A percentile compares a stretch with the other conserved stretches of the same genome.
Evolutionary conservation across 2,329 filamentous ascomycete species (phyloP).

Genomic region (Hymenoscyphus salicellus): DNA sequence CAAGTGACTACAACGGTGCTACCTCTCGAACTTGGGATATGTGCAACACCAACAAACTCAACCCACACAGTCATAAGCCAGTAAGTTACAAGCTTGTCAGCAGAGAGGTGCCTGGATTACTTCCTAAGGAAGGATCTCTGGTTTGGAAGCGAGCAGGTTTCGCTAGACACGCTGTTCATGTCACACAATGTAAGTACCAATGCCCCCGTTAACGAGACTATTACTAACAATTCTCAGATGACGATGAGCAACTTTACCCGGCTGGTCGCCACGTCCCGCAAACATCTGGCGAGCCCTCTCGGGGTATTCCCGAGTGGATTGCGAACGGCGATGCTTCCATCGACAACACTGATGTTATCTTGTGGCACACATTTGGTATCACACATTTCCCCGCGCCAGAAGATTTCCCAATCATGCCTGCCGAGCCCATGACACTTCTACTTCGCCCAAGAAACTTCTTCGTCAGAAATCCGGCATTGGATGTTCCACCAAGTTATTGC

Average conservation of each 20-base stretch:
- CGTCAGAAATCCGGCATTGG: conserved; percentile 54
- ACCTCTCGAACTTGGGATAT: conserved; percentile 89
- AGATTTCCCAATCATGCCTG: conserved; percentile 90
- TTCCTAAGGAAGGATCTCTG: conserved; percentile 76
- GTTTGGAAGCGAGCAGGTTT: conserved; percentile 64
- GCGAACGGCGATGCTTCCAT: conserved; percentile 65
- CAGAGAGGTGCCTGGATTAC: conserved; percentile 71
- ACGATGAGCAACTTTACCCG: conserved; percentile 57
- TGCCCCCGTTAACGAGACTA: conserved; percentile 46
- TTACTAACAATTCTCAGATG: conserved; percentile 41
- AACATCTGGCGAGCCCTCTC: conserved; percentile 47
- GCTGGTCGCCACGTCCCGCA: conserved; percentile 61
- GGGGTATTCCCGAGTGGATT: conserved; percentile 43
- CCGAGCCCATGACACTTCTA: conserved; percentile 71
- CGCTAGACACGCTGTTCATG: conserved; percentile 57
- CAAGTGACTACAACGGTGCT: conserved; percentile 76
- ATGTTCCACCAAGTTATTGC: conserved; percentile 63
- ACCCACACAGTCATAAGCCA: conserved; percentile 82
- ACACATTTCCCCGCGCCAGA: conserved; percentile 87
- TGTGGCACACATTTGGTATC: conserved; percentile 92
- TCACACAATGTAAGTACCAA: conserved; percentile 64
- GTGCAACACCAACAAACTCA: conserved; percentile 76
- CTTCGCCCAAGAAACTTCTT: conserved; percentile 60
- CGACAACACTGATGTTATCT: conserved; percentile 79
- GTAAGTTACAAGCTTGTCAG: conserved; percentile 87